Conservation (phyloP, 2,329 filamentous ascomycete genomes). For the Aspergillus ustus region DNA sequence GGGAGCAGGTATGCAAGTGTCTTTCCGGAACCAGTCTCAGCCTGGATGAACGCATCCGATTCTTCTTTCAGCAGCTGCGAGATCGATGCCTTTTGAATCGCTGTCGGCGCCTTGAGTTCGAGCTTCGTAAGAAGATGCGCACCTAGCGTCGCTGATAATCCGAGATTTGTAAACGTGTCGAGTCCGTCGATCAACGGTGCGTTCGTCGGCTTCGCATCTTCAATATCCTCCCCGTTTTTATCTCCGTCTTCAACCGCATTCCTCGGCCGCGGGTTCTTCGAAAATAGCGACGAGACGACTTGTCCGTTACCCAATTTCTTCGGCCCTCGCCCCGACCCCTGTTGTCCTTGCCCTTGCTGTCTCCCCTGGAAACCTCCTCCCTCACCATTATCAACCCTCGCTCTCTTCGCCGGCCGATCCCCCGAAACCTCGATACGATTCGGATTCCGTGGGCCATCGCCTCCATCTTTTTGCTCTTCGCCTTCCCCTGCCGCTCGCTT, state of each 20-base stretch:
- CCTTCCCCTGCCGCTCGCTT: conserved; percentile 15
- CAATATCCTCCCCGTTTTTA: conserved; percentile 47
- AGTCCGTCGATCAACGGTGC: conserved; percentile 83
- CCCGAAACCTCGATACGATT: conserved; percentile 40
- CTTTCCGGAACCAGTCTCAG: conserved; percentile 96
- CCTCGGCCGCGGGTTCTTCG: conserved; percentile 78
- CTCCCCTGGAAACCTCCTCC: not conserved
- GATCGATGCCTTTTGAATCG: conserved; percentile 90
- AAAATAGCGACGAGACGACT: conserved; percentile 89
- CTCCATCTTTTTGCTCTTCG: conserved; percentile 18
- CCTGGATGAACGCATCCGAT: conserved; percentile 92
- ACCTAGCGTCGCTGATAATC: conserved; percentile 78
- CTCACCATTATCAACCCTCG: conserved; percentile 42
- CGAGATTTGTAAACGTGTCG: conserved; percentile 83
- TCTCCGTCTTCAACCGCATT: conserved; percentile 52
- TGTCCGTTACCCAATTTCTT: conserved; percentile 42
- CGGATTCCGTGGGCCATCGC: conserved; percentile 33
- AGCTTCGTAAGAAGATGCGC: conserved; percentile 84
- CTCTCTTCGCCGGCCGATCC: conserved; percentile 45
- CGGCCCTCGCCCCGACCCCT: not conserved
- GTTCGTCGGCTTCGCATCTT: conserved; percentile 74
- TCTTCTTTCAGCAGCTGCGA: conserved; percentile 78
- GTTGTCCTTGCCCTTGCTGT: not conserved
- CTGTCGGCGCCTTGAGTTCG: conserved; percentile 85
- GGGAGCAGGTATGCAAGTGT: conserved; percentile 94